Evolutionary conservation across 106 monocot genomes (phyloP), one percentile per base, ranked within the genome.

Genomic region (Xerophyta viscosa): DNA sequence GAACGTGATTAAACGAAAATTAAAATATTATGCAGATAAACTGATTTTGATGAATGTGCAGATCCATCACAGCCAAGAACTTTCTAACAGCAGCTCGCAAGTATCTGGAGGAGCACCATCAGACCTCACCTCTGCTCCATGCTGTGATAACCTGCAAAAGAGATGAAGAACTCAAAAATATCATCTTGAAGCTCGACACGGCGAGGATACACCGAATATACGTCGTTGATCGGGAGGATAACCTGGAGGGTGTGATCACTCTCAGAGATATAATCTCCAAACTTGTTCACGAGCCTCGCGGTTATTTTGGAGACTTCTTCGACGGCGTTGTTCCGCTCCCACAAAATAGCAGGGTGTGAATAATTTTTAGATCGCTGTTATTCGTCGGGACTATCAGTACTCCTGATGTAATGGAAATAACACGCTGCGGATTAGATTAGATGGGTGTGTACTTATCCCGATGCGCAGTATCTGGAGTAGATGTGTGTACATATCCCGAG

Each of bases 291-390:
- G 94, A 94, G 58, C 94, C 94, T 4, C 80, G 41, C 37, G 75
- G 76, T 44, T 94, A 94, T 53, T 94, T 94, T 27, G 94, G 94
- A 5, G 84, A 94, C 65, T 94, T 94, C 75, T 94, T 94, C 8
- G 84, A 94, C 54, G 94, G 84, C 1, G 81, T 94, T 22, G 84
- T 94, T 39, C 94, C 94, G 0, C 41, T 94, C 52, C 94, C 94
- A 7, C 46, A 65, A 46, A 77, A 87, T 64, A 83, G 87, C 52
- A 69, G 83, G 25, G 93, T 93, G 17, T 93, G 65, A 79, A 39
- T 39, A 39, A 39, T n/a, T n/a, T n/a, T n/a, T n/a, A n/a, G n/a
- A n/a, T n/a, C n/a, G n/a, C n/a, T n/a, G n/a, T n/a, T n/a, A n/a
- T n/a, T n/a, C n/a, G n/a, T n/a, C n/a, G n/a, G n/a, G n/a, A n/a